These are phyloP conservation scores for Aschersonia sp. DNA, from an alignment of 2,329 filamentous ascomycete species.

Conservation along the genomic window DNA sequence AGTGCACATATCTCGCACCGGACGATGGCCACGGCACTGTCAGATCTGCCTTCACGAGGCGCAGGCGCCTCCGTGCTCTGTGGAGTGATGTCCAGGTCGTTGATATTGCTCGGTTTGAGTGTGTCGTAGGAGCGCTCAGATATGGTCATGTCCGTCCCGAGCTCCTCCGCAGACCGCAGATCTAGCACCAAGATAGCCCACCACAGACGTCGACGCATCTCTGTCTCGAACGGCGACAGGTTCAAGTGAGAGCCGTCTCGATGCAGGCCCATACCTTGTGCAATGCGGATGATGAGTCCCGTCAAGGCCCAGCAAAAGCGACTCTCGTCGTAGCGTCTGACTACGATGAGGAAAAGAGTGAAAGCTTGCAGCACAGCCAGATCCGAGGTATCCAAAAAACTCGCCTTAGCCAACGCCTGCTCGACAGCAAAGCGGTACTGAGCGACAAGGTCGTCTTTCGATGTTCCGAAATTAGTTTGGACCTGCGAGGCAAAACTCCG, in stretches of 20 bases:
- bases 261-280: conserved; percentile 46
- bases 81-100: conserved; percentile 31
- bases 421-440: conserved; percentile 40
- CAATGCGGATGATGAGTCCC: conserved; percentile 42
- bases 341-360: conserved; percentile 36
- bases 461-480: conserved; percentile 25
- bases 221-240: conserved; percentile 41
- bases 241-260: conserved; percentile 36
- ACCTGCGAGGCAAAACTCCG: conserved; percentile 8
- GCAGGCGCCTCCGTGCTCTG: conserved; percentile 30
- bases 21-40: conserved; percentile 32
- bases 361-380: conserved; percentile 44
- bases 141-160: conserved; percentile 32
- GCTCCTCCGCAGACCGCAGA: conserved; percentile 36
- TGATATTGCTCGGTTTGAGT: conserved; percentile 32
- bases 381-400: conserved; percentile 42
- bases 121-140: conserved; percentile 29
- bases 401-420: conserved; percentile 40
- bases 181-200: conserved; percentile 46
- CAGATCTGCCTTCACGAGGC: conserved; percentile 35
- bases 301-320: conserved; percentile 47
- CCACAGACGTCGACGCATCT: conserved; percentile 47
- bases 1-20: conserved; percentile 35
- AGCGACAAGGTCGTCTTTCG: conserved; percentile 27
- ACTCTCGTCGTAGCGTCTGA: conserved; percentile 30